Evolutionary conservation across 2,329 filamentous ascomycete species (phyloP).

Genomic region (Magnaporthiopsis rhizophila): DNA sequence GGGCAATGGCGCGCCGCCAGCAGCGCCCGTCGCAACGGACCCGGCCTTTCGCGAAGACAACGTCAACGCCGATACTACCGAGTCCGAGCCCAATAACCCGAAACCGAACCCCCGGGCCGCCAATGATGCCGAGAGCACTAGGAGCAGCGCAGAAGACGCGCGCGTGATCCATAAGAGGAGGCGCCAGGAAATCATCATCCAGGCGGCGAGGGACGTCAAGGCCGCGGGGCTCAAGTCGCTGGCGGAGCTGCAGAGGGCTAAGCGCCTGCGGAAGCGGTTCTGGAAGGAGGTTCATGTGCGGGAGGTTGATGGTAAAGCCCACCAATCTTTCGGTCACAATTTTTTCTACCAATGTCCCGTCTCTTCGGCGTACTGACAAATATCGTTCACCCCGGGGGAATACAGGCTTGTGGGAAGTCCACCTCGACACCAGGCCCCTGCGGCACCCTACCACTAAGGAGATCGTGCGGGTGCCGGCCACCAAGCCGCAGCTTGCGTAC

Average conservation of each 20-base stretch:
- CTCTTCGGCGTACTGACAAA: too few species aligned
- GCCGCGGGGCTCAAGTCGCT: constrained; percentile 17
- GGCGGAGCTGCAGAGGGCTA: constrained; percentile 20
- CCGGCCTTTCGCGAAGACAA: neutral
- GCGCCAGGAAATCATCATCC: constrained; percentile 46
- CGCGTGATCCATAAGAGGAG: constrained; percentile 40
- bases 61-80: constrained; percentile 18
- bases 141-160: constrained; percentile 11
- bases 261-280: constrained; percentile 61
- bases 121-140: neutral
- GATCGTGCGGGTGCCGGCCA: constrained; percentile 61
- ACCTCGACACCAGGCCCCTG: constrained; percentile 72
- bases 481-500: constrained; percentile 73
- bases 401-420: constrained; percentile 46
- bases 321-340: too few species aligned
- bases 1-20: constrained; percentile 51
- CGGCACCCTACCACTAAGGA: constrained; percentile 67
- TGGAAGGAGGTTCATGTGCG: constrained; percentile 77
- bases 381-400: neutral
- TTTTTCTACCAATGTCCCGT: neutral
- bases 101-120: neutral
- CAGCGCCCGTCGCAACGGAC: constrained; percentile 32
- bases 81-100: neutral
- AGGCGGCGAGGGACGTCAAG: constrained; percentile 41
- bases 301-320: constrained; percentile 51